These are phyloP conservation scores for Coemansia sp. DNA, from an alignment of 192 early-diverging fungal species.

Conservation along the genomic window DNA sequence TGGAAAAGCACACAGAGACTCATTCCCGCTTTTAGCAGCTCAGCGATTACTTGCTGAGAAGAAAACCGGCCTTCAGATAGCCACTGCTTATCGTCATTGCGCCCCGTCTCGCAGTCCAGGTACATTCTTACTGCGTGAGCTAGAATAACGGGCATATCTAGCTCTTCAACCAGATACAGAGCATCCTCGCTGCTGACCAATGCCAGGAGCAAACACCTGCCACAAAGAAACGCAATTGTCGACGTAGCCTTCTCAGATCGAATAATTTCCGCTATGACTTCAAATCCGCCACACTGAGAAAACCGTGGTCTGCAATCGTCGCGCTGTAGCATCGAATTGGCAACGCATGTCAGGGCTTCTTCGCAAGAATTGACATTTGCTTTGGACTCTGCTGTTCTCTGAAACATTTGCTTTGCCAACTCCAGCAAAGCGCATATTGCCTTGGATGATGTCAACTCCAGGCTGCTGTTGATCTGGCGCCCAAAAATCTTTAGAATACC, in stretches of 20 bases:
- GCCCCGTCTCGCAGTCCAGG: not conserved
- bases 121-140: conserved; percentile 7
- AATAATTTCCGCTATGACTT: conserved; percentile 8
- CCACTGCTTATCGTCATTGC: not conserved
- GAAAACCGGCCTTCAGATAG: conserved; percentile 14
- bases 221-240: conserved; percentile 33
- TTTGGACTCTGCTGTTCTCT: not conserved
- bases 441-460: conserved; percentile 17
- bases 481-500: conserved; percentile 34
- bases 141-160: conserved; percentile 21
- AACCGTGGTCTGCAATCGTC: conserved; percentile 18
- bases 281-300: conserved; percentile 15
- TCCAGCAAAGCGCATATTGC: conserved; percentile 24
- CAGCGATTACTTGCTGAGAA: conserved; percentile 29
- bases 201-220: conserved; percentile 31
- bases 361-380: conserved; percentile 6
- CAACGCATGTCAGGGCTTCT: conserved; percentile 47
- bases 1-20: conserved; percentile 27
- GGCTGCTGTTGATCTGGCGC: conserved; percentile 17
- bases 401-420: conserved; percentile 9
- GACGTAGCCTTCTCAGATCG: not conserved
- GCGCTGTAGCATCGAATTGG: conserved; percentile 44
- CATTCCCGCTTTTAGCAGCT: conserved; percentile 46
- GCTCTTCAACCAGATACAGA: conserved; percentile 15
- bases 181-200: conserved; percentile 16